Evolutionary conservation across 1,284 basidiomycete genomes (phyloP), one percentile per base, ranked within the genome.

Genomic region (Malassezia yamatoensis): DNA sequence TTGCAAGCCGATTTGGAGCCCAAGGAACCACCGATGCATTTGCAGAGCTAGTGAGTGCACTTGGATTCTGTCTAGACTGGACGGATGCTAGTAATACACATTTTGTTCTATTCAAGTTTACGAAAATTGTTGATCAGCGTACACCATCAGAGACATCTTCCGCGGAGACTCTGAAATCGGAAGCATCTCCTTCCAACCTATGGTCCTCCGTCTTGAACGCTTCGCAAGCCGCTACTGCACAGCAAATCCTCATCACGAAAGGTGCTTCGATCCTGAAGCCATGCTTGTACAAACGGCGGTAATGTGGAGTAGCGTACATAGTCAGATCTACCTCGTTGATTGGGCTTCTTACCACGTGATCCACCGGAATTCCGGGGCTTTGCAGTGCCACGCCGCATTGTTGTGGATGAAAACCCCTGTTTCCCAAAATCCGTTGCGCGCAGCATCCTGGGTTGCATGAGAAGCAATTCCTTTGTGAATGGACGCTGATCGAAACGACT

Each of bases 281-380:
- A 33, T 99, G 94, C 77, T 87, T 96, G 76, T 99, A 99, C 76
- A 99, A 98, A 77, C 83, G 88, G 68, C 82, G 93, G 70, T 96
- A 52, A 77, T 80, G 55, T 15, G 39, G 24, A 29, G 24, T 29
- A 29, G 21, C 21, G 7, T 42, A 13, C 3, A 20, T 29, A 29
- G 24, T 43, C 41, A 32, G 15, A 43, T 15, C 5, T 43, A 20
- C 41, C 41, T 15, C 16, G 5, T 20, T 16, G 41, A 43, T 43
- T 43, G 41, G 41, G 16, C 13, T 3, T 32, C 1, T 16, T 20
- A 10, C 41, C 50, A 52, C 50, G 50, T 52, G 50, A 33, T 12
- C 11, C 34, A 3, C 15, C 45, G 50, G 50, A 52, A 36, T 52
- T 37, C 50, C 50, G 50, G 50, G 33, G 50, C 39, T 18, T 16